Evolutionary conservation across 2,329 filamentous ascomycete species (phyloP).

Genomic region (Aureobasidium sp.): DNA sequence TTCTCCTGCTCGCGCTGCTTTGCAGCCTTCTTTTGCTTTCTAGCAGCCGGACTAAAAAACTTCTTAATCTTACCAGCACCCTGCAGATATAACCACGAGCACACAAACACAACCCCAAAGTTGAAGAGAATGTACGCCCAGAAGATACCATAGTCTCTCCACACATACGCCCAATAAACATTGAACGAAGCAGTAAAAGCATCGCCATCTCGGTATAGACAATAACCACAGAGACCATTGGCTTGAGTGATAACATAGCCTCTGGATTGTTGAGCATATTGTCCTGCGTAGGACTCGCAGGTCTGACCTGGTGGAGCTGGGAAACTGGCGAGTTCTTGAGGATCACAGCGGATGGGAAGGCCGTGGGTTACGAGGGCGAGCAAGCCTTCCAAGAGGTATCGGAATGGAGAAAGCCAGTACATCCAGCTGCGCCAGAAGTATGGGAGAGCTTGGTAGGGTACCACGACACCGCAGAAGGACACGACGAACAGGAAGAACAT

Average conservation of each 20-base stretch:
- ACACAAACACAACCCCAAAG: constrained; percentile 45
- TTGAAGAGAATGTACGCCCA: constrained; percentile 61
- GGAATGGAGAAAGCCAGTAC: constrained; percentile 65
- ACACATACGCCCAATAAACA: constrained; percentile 42
- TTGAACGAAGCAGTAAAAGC: constrained; percentile 36
- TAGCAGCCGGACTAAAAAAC: constrained; percentile 27
- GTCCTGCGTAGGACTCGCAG: constrained; percentile 34
- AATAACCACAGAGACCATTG: constrained; percentile 46
- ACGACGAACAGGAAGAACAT: constrained; percentile 63
- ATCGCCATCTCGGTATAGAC: constrained; percentile 37
- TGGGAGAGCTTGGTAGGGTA: constrained; percentile 56
- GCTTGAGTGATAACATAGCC: constrained; percentile 40
- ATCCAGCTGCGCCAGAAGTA: constrained; percentile 68
- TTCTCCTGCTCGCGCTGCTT: constrained; percentile 19
- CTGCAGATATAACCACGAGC: constrained; percentile 52
- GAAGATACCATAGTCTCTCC: constrained; percentile 52
- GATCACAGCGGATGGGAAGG: constrained; percentile 39
- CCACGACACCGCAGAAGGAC: constrained; percentile 67
- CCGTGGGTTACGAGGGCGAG: constrained; percentile 32
- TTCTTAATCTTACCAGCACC: constrained; percentile 32
- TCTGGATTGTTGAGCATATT: constrained; percentile 29
- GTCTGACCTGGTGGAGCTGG: constrained; percentile 30
- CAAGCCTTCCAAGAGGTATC: constrained; percentile 45
- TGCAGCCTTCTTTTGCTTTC: constrained; percentile 15
- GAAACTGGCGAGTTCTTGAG: constrained; percentile 33